Conservation (phyloP, 768 basidiomycete species). For the Collybia mongolica region DNA sequence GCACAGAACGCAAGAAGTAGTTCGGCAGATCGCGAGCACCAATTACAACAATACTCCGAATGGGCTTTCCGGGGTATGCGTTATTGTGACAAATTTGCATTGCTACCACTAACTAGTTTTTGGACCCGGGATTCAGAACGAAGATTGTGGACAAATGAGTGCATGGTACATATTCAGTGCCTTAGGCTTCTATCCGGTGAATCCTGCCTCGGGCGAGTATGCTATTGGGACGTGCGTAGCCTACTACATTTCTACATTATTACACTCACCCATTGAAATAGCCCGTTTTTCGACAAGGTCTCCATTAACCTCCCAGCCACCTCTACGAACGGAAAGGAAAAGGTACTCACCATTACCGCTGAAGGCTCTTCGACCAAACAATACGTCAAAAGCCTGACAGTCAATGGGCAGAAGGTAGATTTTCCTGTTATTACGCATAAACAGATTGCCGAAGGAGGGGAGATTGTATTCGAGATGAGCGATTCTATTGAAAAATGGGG, state of each 20-base stretch:
- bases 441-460: conserved; percentile 27
- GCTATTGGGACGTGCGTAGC: conserved; percentile 66
- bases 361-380: conserved; percentile 55
- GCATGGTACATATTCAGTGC: conserved; percentile 86
- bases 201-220: conserved; percentile 76
- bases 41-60: conserved; percentile 69
- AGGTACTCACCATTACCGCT: conserved; percentile 51
- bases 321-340: conserved; percentile 11
- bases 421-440: conserved; percentile 57
- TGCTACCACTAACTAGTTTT: not conserved
- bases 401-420: conserved; percentile 48
- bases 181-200: conserved; percentile 83
- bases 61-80: conserved; percentile 69
- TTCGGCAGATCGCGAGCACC: conserved; percentile 59
- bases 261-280: conserved; percentile 10
- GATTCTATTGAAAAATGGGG: conserved; percentile 15
- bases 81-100: not conserved
- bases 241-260: not conserved
- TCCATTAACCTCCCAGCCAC: conserved; percentile 52
- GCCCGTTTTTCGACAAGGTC: conserved; percentile 52
- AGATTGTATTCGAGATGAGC: conserved; percentile 22
- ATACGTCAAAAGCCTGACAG: conserved; percentile 56
- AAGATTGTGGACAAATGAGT: conserved; percentile 91
- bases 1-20: conserved; percentile 64
- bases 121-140: conserved; percentile 51